A percentile compares a stretch with the other conserved stretches of the same genome.
Evolutionary conservation across 768 basidiomycete species (phyloP).

Genomic region (Collybia sp.): DNA sequence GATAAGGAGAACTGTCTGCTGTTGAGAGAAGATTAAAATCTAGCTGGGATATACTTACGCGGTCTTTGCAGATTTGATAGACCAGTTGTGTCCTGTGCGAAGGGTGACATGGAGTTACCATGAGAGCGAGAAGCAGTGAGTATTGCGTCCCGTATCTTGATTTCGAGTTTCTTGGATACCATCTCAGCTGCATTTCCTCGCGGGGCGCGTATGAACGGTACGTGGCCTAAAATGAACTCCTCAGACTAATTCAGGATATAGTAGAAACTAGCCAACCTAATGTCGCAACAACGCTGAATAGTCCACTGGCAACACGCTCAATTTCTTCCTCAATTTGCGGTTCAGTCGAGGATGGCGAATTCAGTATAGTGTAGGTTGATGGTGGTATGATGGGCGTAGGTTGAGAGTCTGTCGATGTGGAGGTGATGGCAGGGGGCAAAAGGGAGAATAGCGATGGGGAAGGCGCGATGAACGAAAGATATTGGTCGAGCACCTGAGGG

Average conservation of each 20-base stretch:
- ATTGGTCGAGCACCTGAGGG: conserved; percentile 97
- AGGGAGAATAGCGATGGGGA: conserved; percentile 92
- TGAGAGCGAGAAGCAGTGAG: conserved; percentile 65
- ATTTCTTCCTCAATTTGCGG: conserved; percentile 91
- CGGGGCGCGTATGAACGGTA: conserved; percentile 93
- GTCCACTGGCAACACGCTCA: conserved; percentile 83
- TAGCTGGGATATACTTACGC: conserved; percentile 39
- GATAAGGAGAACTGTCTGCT: conserved; percentile 73
- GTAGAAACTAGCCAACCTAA: conserved; percentile 49
- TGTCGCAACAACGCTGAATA: conserved; percentile 90
- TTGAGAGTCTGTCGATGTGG: conserved; percentile 27
- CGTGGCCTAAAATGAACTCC: conserved; percentile 52
- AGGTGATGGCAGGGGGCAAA: conserved; percentile 45
- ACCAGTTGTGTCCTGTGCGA: conserved; percentile 77
- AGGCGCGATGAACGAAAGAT: conserved; percentile 93
- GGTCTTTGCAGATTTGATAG: conserved; percentile 86
- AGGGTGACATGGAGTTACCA: conserved; percentile 51
- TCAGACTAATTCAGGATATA: not conserved
- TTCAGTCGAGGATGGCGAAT: conserved; percentile 87
- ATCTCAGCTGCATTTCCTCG: conserved; percentile 97
- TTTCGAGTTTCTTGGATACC: conserved; percentile 96
- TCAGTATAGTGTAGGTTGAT: conserved; percentile 82
- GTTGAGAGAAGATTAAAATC: not conserved
- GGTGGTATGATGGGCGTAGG: conserved; percentile 29
- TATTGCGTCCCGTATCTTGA: conserved; percentile 83